Base-by-base conservation (phyloP, 1,139 yeast genomes). In the Candida sp. region DNA sequence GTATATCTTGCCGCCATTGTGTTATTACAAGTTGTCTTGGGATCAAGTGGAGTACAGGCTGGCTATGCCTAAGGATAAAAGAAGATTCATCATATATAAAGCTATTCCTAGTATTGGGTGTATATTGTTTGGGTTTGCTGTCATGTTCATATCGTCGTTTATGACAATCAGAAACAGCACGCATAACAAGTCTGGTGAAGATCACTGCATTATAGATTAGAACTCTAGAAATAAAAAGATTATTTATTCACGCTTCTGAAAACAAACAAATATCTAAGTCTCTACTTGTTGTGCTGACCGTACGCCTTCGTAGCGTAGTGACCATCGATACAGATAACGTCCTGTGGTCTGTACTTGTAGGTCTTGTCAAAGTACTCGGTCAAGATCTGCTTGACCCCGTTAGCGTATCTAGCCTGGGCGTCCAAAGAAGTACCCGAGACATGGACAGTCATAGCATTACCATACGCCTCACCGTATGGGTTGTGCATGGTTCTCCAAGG, bases 401-500 rank as follows among this genome's bases (percentile, higher is more conserved):
- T 70, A 28, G 94, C 84, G 62, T 89, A 89, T 63, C 96, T 79
- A 40, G 75, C 75, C 72, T 89, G 96, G 44, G 96, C 94, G 68
- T 88, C 96, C 59, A 89, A 73, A 46, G 90, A 84, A 34, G 94
- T 85, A 55, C 96, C 96, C 50, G 90, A 84, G 56, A 86, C 82
- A 65, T 89, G 96, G 31, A 94, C 93, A 49, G 91, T 86, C 94
- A 89, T 87, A 54, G 94, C 94, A 63, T 89, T 89, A 59, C 94
- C 94, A 17, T 50, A 52, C 2, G 47, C 49, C 40, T 83, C 88
- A 51, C 90, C 90, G 59, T 75, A 81, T 58, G 79, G 73, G 77
- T 86, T 86, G 49, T 72, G 66, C 86, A 88, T 83, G 30, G 75
- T 55, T 75, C 92, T 78, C 96, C 96, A 89, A 56, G 93, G 92